Evolutionary conservation across 768 basidiomycete species (phyloP), one percentile per base, ranked within the genome.

Genomic region (Albatrellus ellisii): DNA sequence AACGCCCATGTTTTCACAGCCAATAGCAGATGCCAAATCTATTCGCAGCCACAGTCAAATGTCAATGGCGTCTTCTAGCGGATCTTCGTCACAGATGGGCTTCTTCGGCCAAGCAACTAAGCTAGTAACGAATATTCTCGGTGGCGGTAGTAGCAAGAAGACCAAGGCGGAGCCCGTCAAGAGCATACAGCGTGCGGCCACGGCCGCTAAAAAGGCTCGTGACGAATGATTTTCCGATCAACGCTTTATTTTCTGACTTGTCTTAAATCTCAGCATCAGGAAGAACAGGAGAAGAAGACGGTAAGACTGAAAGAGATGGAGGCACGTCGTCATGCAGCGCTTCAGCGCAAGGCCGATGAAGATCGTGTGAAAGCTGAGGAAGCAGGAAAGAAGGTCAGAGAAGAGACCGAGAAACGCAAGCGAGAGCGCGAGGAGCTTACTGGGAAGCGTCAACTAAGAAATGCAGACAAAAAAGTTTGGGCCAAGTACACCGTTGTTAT

Each of bases 181-280:
- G 65, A 85, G 79, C 36, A 56, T 90, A 24, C 83, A 87, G 54
- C 69, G 79, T 46, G 88, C 90, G 12, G 83, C 86, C 0, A 73
- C 72, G 14, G 85, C 77, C 2, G 88, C 87, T 3, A 92, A 88
- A 66, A 94, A 82, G 79, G 91, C 90, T 14, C n/a, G 65, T 53
- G 8, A 22, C 26, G 11, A 24, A 34, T 34, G 14, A 28, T 40
- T 39, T 50, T 31, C 1, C 36, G 4, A 20, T 35, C 26, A 22
- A n/a, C 32, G 35, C 2, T 24, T 29, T 28, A 46, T 18, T 42
- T 20, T 25, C 39, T 39, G 24, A 9, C 25, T 25, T 34, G 4
- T 34, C 29, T 33, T 26, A 29, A 15, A 3, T 32, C 39, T 20
- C 53, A 95, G 92, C 87, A 92, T 69, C 85, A 92, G 66, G 86